Conservation (phyloP, 108 stramenopile genomes). For the Mediolabrus comicus region DNA sequence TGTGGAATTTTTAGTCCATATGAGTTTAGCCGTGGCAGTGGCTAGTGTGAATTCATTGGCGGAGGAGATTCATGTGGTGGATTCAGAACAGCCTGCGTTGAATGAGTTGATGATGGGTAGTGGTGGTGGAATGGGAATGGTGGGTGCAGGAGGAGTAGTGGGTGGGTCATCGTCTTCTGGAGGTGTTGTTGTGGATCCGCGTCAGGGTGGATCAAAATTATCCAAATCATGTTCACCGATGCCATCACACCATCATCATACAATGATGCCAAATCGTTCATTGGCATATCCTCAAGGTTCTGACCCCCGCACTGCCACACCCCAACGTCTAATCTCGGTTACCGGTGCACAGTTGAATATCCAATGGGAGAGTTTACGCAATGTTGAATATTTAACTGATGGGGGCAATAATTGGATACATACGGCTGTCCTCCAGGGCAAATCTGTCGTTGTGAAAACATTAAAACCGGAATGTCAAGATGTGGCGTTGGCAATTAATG, state of each 20-base stretch:
- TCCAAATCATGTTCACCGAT: not conserved
- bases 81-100: constrained; percentile 1
- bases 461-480: constrained; percentile 91
- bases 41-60: constrained; percentile 72
- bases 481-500: constrained; percentile 83
- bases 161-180: too few relatives aligned
- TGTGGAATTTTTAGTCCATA: constrained; percentile 85
- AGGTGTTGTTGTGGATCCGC: not conserved
- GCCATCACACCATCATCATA: not conserved
- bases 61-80: constrained; percentile 65
- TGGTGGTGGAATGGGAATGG: not conserved
- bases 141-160: not conserved
- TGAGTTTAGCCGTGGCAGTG: constrained; percentile 75
- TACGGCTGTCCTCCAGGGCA: constrained; percentile 77
- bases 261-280: constrained; percentile 30
- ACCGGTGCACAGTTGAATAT: constrained; percentile 80
- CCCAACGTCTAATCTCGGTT: constrained; percentile 54
- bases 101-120: not conserved
- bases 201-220: not conserved
- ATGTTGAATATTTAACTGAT: constrained; percentile 92
- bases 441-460: constrained; percentile 86
- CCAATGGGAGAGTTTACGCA: constrained; percentile 73
- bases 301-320: constrained; percentile 32
- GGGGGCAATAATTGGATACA: constrained; percentile 93
- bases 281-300: constrained; percentile 3